Percentiles rank a stretch among this genome's conserved stretches.
Evolutionary conservation across 1,284 basidiomycete species (phyloP).

Genomic region (Microbotryum violaceum): DNA sequence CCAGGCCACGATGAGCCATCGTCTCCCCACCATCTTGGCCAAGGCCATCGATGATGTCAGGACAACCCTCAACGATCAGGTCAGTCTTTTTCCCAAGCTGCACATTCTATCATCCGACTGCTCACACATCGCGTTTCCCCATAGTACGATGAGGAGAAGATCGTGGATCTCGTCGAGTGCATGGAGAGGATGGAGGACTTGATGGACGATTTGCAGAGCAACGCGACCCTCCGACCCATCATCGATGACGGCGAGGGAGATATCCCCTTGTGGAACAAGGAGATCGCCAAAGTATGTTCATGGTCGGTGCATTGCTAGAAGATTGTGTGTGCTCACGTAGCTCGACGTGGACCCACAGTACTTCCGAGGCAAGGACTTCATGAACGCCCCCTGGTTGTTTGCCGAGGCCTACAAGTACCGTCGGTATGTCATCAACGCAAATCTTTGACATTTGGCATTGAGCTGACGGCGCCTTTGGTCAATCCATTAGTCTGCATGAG

Average conservation of each 20-base stretch:
- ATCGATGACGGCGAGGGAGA: constrained; percentile 90
- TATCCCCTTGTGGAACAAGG: constrained; percentile 92
- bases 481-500: constrained; percentile 57
- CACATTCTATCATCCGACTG: not conserved
- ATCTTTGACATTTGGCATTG: not conserved
- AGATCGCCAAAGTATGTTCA: constrained; percentile 34
- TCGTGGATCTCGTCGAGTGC: constrained; percentile 77
- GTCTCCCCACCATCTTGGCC: constrained; percentile 49
- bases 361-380: constrained; percentile 93
- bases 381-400: constrained; percentile 90
- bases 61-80: constrained; percentile 74
- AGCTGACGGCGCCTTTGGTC: not conserved
- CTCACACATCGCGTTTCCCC: not conserved
- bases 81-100: constrained; percentile 2
- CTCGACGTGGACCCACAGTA: constrained; percentile 46
- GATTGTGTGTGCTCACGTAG: too few species aligned
- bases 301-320: too few species aligned
- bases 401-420: constrained; percentile 98
- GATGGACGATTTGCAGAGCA: constrained; percentile 44
- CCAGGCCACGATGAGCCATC: constrained; percentile 32
- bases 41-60: constrained; percentile 93
- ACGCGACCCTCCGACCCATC: constrained; percentile 59
- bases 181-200: constrained; percentile 53
- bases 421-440: constrained; percentile 42
- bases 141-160: constrained; percentile 68